Base-by-base conservation (phyloP, 1,284 basidiomycete genomes). In the Pascua guehoae region DNA sequence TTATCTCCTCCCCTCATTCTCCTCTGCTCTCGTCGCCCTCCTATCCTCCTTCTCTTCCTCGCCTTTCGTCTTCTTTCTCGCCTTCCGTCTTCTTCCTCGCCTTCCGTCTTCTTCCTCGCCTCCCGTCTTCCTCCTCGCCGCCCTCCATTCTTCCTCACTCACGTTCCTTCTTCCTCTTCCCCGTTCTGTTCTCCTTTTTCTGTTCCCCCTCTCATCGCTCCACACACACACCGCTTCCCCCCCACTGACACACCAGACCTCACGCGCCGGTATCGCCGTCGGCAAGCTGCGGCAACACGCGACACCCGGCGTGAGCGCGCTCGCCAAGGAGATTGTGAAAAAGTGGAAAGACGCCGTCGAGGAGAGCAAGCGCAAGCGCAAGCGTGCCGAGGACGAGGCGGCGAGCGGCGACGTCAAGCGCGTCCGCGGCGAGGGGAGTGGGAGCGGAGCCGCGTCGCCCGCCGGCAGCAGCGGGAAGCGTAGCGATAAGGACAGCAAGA, bases 311-410 rank as follows among this genome's bases (percentile, higher is more conserved):
- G 85, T 98, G 4, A 76, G 89, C 3, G 86, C 90, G 56, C 79
- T 91, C 4, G 91, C 95, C 12, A 97, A 97, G 75, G 91, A 93
- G 66, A 82, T 98, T 40, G 94, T 98, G 47, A 90, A 87, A 77
- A 87, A 88, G 72, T 94, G 91, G 91, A 92, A 93, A 78, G 84
- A 81, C 47, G 86, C 85, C 54, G 90, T 93, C 37, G 89, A 91
- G 66, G 85, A 84, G 67, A 87, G 65, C 61, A 77, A 88, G 54
- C 91, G 90, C 72, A 70, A 68, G 68, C 71, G 47, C 62, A 71
- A 68, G 66, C 71, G 66, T 65, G 56, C 55, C 8, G 66, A 61
- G 44, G 57, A 57, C 17, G 61, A 65, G 37, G 58, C 40, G 2
- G 15, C 46, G 8, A 48, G 62, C 56, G 63, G 60, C 45, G 70